phyloP scores from a whole-genome alignment of 305 asterid genomes.

The Plantago coronopus region DNA sequence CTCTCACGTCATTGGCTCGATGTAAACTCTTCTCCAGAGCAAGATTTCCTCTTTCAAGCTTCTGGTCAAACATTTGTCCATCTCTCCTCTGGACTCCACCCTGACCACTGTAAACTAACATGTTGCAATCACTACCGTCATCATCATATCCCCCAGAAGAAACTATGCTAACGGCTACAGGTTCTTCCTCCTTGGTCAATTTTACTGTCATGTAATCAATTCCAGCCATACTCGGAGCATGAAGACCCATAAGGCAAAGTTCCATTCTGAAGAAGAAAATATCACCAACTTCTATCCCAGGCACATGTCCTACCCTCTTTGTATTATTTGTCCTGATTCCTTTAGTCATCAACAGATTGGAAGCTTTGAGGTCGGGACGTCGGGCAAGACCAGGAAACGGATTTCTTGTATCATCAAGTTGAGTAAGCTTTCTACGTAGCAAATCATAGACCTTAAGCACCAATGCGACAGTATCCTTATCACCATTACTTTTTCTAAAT shows the following conservation, averaged over 20 bases:
- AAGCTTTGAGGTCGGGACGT: constrained; percentile 75
- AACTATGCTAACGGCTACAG: constrained; percentile 83
- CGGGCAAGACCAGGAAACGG: constrained; percentile 36
- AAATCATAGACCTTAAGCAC: constrained; percentile 51
- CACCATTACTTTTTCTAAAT: constrained; percentile 45
- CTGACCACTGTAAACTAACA: constrained; percentile 72
- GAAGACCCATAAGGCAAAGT: constrained; percentile 70
- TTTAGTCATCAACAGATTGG: constrained; percentile 59
- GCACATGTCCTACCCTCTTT: constrained; percentile 63
- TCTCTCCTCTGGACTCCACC: constrained; percentile 79
- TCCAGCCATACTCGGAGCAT: constrained; percentile 87
- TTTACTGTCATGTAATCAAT: constrained; percentile 71
- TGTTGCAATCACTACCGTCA: constrained; percentile 64
- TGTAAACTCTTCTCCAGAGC: constrained; percentile 78
- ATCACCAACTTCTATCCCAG: constrained; percentile 83
- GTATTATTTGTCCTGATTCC: constrained; percentile 57
- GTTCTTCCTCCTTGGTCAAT: constrained; percentile 60
- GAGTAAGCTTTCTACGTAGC: constrained; percentile 56
- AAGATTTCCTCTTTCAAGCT: constrained; percentile 87
- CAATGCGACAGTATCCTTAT: constrained; percentile 41
- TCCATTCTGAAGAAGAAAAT: constrained; percentile 88
- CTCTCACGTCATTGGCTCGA: constrained; percentile 81
- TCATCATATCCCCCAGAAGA: constrained; percentile 90
- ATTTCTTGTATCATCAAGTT: constrained; percentile 56
- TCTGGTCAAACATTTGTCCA: constrained; percentile 79